Percentiles rank a stretch among this genome's conserved stretches.
Evolutionary conservation across 164 flowering plant genomes (phyloP).

Genomic region (Pachysandra terminalis): DNA sequence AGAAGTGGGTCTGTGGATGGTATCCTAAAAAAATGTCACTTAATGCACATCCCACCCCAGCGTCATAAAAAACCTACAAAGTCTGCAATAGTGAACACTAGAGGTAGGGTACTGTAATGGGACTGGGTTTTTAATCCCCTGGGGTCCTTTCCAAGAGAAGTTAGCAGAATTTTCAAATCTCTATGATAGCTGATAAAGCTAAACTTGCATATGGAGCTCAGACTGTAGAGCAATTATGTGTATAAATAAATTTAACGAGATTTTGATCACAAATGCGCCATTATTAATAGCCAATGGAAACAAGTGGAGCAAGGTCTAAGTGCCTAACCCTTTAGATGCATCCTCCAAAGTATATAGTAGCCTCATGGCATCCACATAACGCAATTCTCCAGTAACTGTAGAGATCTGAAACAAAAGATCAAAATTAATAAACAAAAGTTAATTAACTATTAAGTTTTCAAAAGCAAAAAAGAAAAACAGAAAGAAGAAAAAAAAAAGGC

Average conservation of each 20-base stretch:
- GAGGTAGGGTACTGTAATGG: neutral
- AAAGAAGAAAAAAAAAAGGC: neutral
- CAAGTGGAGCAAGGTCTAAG: conserved; percentile 3
- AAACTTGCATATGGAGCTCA: neutral
- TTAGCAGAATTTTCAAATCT: neutral
- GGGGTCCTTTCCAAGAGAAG: neutral
- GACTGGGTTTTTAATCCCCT: neutral
- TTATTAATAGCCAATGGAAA: conserved; percentile 1
- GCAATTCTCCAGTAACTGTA: conserved; percentile 73
- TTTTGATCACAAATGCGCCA: neutral
- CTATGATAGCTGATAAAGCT: neutral
- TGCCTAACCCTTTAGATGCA: conserved; percentile 69
- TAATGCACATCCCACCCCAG: too few relatives aligned
- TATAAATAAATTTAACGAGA: neutral
- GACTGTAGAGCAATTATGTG: neutral
- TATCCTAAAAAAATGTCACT: too few relatives aligned
- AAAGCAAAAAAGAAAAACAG: neutral
- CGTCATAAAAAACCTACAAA: too few relatives aligned
- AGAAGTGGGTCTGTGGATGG: too few relatives aligned
- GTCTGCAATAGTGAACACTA: too few relatives aligned
- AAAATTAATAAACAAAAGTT: conserved; percentile 4
- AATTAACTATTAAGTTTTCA: too few relatives aligned
- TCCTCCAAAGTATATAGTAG: conserved; percentile 68
- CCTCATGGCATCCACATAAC: conserved; percentile 74
- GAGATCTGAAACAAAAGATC: conserved; percentile 54